Conservation (phyloP, 78 protist species). For the Chrysochromulina parva region DNA sequence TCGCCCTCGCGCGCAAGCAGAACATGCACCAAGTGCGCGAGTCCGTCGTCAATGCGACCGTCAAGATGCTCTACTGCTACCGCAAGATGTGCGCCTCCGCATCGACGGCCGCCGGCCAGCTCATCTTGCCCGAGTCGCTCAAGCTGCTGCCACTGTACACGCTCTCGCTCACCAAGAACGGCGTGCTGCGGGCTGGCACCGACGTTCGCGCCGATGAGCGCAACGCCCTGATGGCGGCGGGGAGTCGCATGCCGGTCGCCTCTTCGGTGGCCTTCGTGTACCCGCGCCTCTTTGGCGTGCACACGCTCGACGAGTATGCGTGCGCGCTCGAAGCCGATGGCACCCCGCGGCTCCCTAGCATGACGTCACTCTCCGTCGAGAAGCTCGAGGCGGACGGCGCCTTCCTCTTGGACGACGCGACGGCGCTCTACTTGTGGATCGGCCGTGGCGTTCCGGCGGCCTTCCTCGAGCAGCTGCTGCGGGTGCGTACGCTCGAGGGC, state of each 20-base stretch:
- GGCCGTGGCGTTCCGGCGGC: neutral
- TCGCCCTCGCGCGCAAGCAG: neutral
- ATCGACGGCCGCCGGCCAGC: conserved; percentile 44
- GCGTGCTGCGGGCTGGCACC: neutral
- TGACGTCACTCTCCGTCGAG: neutral
- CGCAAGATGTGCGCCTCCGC: conserved; percentile 43
- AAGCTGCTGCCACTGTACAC: conserved; percentile 65
- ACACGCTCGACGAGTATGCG: neutral
- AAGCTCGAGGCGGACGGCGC: neutral
- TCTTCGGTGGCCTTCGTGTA: neutral
- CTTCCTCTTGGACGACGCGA: conserved; percentile 13
- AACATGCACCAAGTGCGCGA: conserved; percentile 10
- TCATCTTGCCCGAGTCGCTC: conserved; percentile 70
- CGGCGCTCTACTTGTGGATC: neutral
- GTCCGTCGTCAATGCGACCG: neutral
- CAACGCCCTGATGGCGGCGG: neutral
- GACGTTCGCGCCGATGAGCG: conserved; percentile 16
- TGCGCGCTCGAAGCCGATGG: neutral
- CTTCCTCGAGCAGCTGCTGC: neutral
- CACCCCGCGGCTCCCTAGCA: neutral
- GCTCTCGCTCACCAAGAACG: conserved; percentile 3
- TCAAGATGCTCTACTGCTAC: neutral
- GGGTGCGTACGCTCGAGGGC: neutral
- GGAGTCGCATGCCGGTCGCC: neutral
- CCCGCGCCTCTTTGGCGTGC: conserved; percentile 4